phyloP scores from a whole-genome alignment of 495 filamentous ascomycete genomes.

The Extremus antarcticus region DNA sequence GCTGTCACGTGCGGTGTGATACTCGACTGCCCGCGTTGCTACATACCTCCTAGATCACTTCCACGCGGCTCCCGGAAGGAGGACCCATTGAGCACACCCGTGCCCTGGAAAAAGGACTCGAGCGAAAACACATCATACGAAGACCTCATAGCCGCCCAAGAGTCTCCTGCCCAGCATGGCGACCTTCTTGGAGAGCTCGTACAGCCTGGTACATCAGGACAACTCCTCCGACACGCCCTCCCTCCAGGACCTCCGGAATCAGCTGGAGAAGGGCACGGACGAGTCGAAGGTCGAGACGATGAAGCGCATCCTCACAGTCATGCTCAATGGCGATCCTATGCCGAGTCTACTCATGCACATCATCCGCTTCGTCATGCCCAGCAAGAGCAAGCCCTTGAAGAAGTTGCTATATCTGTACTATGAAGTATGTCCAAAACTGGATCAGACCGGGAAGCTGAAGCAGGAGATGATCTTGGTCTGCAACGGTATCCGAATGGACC shows the following conservation, averaged over 20 bases:
- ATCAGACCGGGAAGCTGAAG: conserved; percentile 83
- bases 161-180: conserved; percentile 57
- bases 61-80: background rate
- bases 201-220: conserved; percentile 92
- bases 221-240: conserved; percentile 87
- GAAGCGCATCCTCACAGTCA: conserved; percentile 91
- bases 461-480: conserved; percentile 99
- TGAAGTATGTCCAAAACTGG: conserved; percentile 95
- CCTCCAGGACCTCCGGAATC: conserved; percentile 77
- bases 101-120: background rate
- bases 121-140: background rate
- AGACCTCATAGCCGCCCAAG: background rate
- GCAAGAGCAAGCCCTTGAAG: conserved; percentile 91
- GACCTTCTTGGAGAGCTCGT: conserved; percentile 82
- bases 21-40: background rate
- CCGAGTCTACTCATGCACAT: conserved; percentile 96
- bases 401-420: conserved; percentile 99
- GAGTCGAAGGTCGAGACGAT: conserved; percentile 97
- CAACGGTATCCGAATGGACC: conserved; percentile 94
- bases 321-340: conserved; percentile 98
- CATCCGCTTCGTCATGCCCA: conserved; percentile 98
- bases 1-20: background rate
- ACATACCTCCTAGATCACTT: background rate
- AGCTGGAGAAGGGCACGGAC: conserved; percentile 95
- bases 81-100: background rate